Percentiles rank a stretch among this genome's conserved stretches.
Evolutionary conservation across 257 asterid genomes (phyloP).

Genomic region (Cynanchum wilfordii): DNA sequence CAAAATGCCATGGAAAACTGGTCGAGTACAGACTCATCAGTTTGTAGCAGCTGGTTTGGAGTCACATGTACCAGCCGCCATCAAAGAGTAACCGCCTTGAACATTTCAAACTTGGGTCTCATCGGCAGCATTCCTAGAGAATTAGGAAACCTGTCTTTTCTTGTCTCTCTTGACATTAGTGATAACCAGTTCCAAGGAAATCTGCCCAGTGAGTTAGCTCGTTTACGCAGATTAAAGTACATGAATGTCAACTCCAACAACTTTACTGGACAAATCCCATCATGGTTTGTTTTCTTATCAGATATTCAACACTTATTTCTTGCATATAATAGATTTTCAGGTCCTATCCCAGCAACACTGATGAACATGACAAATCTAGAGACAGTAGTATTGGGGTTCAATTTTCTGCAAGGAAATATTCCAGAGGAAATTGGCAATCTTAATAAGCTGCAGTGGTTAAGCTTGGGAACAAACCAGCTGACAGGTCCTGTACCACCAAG

Average conservation of each 20-base stretch:
- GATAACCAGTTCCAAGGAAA: constrained; percentile 18
- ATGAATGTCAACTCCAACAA: constrained; percentile 17
- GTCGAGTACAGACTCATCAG: constrained; percentile 15
- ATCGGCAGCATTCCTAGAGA: constrained; percentile 21
- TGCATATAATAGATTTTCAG: constrained; percentile 13
- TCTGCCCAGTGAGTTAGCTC: constrained; percentile 20
- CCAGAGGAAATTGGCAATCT: constrained; percentile 29
- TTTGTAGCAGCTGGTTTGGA: constrained; percentile 34
- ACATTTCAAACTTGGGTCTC: constrained; percentile 23
- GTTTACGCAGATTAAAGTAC: constrained; percentile 6
- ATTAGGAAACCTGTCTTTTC: constrained; percentile 28
- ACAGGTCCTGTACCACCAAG: constrained; percentile 17
- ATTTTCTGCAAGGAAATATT: constrained; percentile 18
- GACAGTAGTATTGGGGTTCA: constrained; percentile 15
- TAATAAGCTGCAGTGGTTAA: constrained; percentile 17
- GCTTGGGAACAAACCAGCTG: constrained; percentile 21
- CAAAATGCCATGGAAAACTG: constrained; percentile 20
- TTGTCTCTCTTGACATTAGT: constrained; percentile 18
- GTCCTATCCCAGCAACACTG: constrained; percentile 6
- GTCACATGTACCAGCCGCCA: constrained; percentile 24
- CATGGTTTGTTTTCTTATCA: constrained; percentile 18
- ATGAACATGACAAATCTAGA: constrained; percentile 11
- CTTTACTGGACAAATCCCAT: constrained; percentile 25
- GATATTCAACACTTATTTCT: constrained; percentile 21
- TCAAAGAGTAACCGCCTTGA: constrained; percentile 19